Percentiles rank a stretch among this genome's conserved stretches.
Evolutionary conservation across 257 asterid genomes (phyloP).

Genomic region (Scutellaria galericulata): DNA sequence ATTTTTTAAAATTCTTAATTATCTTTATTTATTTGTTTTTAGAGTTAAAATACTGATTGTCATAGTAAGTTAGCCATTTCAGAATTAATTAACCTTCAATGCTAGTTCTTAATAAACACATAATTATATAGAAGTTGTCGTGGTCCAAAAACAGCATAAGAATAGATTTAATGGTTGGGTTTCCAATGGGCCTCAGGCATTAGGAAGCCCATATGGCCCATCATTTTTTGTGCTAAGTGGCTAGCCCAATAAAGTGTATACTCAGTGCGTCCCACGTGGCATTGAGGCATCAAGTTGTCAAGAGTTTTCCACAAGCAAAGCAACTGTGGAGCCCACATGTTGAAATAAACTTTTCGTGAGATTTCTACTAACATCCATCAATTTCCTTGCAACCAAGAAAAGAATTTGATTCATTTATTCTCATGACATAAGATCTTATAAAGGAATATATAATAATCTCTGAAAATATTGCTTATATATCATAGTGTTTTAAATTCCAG

Average conservation of each 20-base stretch:
- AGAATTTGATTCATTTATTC: constrained; percentile 35
- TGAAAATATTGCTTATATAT: neutral
- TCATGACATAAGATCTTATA: neutral
- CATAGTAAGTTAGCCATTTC: too few relatives aligned
- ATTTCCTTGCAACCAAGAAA: constrained; percentile 26
- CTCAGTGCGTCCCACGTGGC: neutral
- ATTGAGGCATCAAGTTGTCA: neutral
- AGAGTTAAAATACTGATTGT: too few relatives aligned
- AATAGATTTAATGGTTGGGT: neutral
- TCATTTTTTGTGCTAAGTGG: too few relatives aligned
- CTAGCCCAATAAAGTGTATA: neutral
- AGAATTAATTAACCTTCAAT: too few relatives aligned
- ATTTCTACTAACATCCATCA: constrained; percentile 24
- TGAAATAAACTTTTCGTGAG: constrained; percentile 26
- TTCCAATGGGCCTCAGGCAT: neutral
- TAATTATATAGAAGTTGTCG: neutral
- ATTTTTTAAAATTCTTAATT: too few relatives aligned
- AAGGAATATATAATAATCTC: neutral
- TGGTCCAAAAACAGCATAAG: too few relatives aligned
- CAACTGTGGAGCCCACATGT: neutral
- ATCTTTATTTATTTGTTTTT: too few relatives aligned
- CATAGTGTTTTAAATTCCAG: too few relatives aligned
- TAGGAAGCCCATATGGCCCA: neutral
- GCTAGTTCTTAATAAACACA: too few relatives aligned
- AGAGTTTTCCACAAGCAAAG: neutral